Conservation (phyloP, 139 green algal species). For the Prasinococcaceae sp. region DNA sequence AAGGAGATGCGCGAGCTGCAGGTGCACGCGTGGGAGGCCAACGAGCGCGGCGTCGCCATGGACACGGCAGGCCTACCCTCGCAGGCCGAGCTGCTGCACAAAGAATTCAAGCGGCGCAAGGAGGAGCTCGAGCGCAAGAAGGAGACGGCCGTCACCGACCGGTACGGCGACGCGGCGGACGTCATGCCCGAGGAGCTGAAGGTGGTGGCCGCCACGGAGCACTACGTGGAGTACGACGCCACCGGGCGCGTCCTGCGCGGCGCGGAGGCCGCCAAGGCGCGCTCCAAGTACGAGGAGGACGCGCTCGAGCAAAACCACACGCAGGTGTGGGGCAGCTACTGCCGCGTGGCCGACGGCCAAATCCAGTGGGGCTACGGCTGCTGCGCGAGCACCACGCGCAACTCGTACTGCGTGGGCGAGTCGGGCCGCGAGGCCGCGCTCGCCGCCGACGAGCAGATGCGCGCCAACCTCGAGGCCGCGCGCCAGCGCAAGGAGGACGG, state of each 20-base stretch:
- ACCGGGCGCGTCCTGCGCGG: slow-evolving; percentile 21
- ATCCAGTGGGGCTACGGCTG: slow-evolving; percentile 90
- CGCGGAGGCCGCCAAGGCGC: slow-evolving; percentile 17
- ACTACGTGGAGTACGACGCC: slow-evolving; percentile 91
- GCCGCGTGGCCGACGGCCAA: slow-evolving; percentile 65
- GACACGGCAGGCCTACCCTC: slow-evolving; percentile 73
- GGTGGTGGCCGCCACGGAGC: slow-evolving; percentile 66
- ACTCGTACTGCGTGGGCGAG: slow-evolving; percentile 81
- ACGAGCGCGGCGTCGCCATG: slow-evolving; percentile 68
- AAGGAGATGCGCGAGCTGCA: slow-evolving; percentile 64
- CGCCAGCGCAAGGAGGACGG: slow-evolving; percentile 10
- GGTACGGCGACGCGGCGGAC: slow-evolving; percentile 69
- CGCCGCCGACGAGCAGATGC: slow-evolving; percentile 36
- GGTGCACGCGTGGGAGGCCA: slow-evolving; percentile 61
- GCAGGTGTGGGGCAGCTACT: slow-evolving; percentile 85
- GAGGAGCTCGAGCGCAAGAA: slow-evolving; percentile 40
- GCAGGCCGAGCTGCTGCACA: slow-evolving; percentile 74
- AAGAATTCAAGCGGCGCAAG: slow-evolving; percentile 86
- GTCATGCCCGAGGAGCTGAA: slow-evolving; percentile 36
- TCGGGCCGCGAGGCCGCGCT: slow-evolving; percentile 23
- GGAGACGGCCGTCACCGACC: slow-evolving; percentile 52
- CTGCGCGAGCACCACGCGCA: slow-evolving; percentile 68
- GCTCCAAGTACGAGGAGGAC: slow-evolving; percentile 86
- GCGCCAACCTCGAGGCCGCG: slow-evolving; percentile 42
- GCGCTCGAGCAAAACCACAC: slow-evolving; percentile 89